Conservation (phyloP, 2,329 filamentous ascomycete species). For the Polytolypa hystricis region DNA sequence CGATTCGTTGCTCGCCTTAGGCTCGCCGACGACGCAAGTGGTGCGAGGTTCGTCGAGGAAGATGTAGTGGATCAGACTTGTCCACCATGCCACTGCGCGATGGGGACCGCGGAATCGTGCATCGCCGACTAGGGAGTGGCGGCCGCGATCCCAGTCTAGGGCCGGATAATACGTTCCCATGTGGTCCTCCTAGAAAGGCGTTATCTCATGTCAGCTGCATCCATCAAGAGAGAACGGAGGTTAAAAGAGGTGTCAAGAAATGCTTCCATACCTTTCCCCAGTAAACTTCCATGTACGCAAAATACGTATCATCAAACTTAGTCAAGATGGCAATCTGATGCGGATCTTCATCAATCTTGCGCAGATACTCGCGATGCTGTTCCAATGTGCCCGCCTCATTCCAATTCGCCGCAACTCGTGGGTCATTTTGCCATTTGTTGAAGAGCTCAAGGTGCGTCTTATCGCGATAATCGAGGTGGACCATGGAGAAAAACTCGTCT, state of each 20-base stretch:
- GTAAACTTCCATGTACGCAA: slow-evolving; percentile 73
- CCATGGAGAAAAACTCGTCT: slow-evolving; percentile 64
- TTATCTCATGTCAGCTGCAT: background rate
- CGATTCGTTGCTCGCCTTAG: slow-evolving; percentile 57
- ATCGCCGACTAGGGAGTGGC: slow-evolving; percentile 50
- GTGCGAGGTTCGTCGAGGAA: slow-evolving; percentile 50
- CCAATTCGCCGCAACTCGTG: slow-evolving; percentile 69
- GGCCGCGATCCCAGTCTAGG: slow-evolving; percentile 46
- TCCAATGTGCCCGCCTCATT: slow-evolving; percentile 67
- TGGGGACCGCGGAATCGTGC: slow-evolving; percentile 43
- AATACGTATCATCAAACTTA: slow-evolving; percentile 57
- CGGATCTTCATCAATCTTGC: slow-evolving; percentile 56
- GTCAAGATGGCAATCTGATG: slow-evolving; percentile 62
- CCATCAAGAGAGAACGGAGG: slow-evolving; percentile 3
- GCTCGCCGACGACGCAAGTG: slow-evolving; percentile 49
- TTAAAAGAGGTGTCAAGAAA: slow-evolving; percentile 6
- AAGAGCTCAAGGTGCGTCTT: slow-evolving; percentile 57
- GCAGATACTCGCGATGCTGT: slow-evolving; percentile 61
- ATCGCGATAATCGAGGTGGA: slow-evolving; percentile 58
- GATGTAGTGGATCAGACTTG: slow-evolving; percentile 47
- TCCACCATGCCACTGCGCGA: slow-evolving; percentile 49
- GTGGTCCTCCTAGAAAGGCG: slow-evolving; percentile 41
- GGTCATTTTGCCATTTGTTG: slow-evolving; percentile 74
- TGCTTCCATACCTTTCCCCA: slow-evolving; percentile 60
- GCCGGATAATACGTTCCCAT: slow-evolving; percentile 49